Conservation (phyloP, 352 stramenopile genomes). For the Phytophthora palmivora region DNA sequence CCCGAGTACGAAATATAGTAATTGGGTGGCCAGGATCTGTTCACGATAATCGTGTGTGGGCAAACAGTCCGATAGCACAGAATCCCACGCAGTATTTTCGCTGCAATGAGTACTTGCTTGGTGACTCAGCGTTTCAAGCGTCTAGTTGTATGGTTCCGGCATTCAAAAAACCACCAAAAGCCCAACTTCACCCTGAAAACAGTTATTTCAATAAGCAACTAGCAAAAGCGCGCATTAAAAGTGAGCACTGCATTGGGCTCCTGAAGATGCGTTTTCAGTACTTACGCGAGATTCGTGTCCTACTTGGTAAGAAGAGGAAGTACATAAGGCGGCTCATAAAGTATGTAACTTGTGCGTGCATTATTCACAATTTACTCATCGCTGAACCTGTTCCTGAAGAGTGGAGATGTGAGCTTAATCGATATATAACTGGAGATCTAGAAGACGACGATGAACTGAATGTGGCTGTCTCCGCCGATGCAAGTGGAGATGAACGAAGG, state of each 20-base stretch:
- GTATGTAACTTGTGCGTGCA: slow-evolving; percentile 18
- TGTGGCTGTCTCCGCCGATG: not conserved
- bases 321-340: slow-evolving; percentile 17
- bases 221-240: too few species aligned
- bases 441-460: slow-evolving; percentile 32
- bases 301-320: slow-evolving; percentile 17
- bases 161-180: too few species aligned
- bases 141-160: too few species aligned
- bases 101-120: too few species aligned
- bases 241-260: slow-evolving; percentile 29
- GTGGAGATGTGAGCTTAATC: slow-evolving; percentile 8
- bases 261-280: slow-evolving; percentile 34
- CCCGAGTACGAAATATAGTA: too few species aligned
- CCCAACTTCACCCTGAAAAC: too few species aligned
- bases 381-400: slow-evolving; percentile 17
- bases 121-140: too few species aligned
- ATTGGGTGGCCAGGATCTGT: too few species aligned
- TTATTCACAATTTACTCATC: slow-evolving; percentile 34
- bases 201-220: too few species aligned
- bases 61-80: too few species aligned
- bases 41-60: too few species aligned
- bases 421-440: not conserved
- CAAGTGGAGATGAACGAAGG: slow-evolving; percentile 4
- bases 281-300: slow-evolving; percentile 17
- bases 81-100: too few species aligned